These are phyloP conservation scores for Eruca vesicaria DNA, from an alignment of 441 rosid species.

Conservation along the genomic window DNA sequence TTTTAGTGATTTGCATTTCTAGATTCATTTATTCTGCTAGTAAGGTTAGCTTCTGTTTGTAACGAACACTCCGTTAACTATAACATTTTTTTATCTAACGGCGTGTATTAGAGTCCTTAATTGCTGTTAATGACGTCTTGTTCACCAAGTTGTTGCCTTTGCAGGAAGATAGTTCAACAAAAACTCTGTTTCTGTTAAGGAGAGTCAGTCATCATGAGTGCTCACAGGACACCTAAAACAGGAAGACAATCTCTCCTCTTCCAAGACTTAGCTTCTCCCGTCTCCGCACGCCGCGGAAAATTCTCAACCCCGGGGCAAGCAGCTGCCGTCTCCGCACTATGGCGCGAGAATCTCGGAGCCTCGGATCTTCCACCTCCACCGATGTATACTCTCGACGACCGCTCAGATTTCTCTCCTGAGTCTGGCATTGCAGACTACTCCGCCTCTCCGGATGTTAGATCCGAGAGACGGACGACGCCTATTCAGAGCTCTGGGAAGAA, in stretches of 20 bases:
- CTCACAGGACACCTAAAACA: slow-evolving; percentile 70
- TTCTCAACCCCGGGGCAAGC: slow-evolving; percentile 78
- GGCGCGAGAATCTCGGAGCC: slow-evolving; percentile 85
- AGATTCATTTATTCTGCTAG: not conserved
- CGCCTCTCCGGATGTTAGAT: slow-evolving; percentile 60
- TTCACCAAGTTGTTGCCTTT: slow-evolving; percentile 6
- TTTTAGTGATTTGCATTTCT: not conserved
- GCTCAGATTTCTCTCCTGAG: slow-evolving; percentile 84
- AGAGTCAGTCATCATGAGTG: slow-evolving; percentile 49
- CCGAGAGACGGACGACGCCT: slow-evolving; percentile 60
- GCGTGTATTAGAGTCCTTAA: not conserved
- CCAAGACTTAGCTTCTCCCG: slow-evolving; percentile 84
- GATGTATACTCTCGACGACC: slow-evolving; percentile 80
- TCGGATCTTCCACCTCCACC: slow-evolving; percentile 98
- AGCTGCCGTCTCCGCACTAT: slow-evolving; percentile 88
- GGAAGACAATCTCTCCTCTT: slow-evolving; percentile 81
- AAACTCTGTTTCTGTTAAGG: slow-evolving; percentile 3
- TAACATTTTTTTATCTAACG: not conserved
- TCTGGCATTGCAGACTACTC: slow-evolving; percentile 80
- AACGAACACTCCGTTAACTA: not conserved
- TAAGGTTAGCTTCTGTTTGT: not conserved
- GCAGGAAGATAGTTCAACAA: slow-evolving; percentile 12
- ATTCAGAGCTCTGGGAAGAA: slow-evolving; percentile 53
- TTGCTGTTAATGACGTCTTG: not conserved
- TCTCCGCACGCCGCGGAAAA: slow-evolving; percentile 73